Base-by-base conservation (phyloP, 2,329 filamentous ascomycete genomes). In the Paracamarosporium sp. region DNA sequence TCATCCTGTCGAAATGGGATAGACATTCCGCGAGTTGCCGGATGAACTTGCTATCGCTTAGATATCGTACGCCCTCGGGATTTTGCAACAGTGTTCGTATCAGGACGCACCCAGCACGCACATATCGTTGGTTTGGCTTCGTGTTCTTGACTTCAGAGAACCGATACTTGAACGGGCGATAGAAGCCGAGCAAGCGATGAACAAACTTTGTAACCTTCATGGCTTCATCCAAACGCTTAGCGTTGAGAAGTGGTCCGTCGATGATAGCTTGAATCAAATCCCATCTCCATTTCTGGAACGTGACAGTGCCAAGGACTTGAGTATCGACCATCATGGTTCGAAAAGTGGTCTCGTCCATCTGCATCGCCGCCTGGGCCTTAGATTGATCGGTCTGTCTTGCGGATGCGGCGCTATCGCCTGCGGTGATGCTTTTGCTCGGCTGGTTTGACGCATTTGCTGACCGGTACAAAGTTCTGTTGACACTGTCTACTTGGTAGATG, bases 251-350 rank as follows among this genome's bases (percentile, higher is more conserved):
- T 1, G 96, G 95, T 0, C 95, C 96, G 72, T 98, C 94, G 33
- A 99, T 93, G 51, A 98, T 88, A 67, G 89, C 90, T 57, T 93
- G 85, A 40, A 99, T 93, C 35, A 96, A 82, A 60, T 96, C 92
- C 95, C 96, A 99, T 72, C 96, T 94, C 95, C 95, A 99, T 75
- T 99, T 99, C 36, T 88, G 83, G 70, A 91, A 97, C 66, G 96
- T 97, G 60, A 92, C 92, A 59, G 91, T 95, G 61, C 90, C 91
- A 44, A 98, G 81, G 2, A 99, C 92, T 53, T 92, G 88, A 4
- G 92, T 95, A 59, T 98, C 91, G 17, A 93, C 74, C 70, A 90
- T 84, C 27, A 86, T 79, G 53, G 82, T 83, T 40, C 87, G 82
- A 65, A 90, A 90, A 53, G 85, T 82, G 1, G 82, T 82, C 66